Base-by-base conservation (phyloP, 495 filamentous ascomycete genomes). In the Hypoxylon subgilvum region DNA sequence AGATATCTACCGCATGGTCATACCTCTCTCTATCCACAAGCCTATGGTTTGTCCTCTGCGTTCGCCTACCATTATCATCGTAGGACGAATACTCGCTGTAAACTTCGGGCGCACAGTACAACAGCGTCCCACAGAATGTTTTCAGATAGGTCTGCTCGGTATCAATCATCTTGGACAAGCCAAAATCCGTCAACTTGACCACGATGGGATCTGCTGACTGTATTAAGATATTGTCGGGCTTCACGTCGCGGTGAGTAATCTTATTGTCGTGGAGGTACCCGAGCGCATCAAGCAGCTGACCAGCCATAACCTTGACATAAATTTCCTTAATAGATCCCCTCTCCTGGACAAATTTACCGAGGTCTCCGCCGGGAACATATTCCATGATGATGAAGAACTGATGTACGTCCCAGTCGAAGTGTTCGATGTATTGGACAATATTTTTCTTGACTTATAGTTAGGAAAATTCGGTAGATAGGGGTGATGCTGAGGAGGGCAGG, bases 201-300 rank as follows among this genome's bases (percentile, higher is more conserved):
- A 81, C 73, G 25, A 94, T 79, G 0, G 93, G 93, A 12, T 88
- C 79, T 1, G 82, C 64, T 1, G 82, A 87, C 6, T 82, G 74
- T 56, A 97, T 88, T 19, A 98, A 77, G 53, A 98, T 96, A 66
- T 98, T 98, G 73, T 97, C 95, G 0, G 94, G 94, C 70, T 98
- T 98, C 65, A 98, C 90, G 72, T 98, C 94, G 3, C 94, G 88
- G 74, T 98, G 94, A 0, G 93, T 96, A 61, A 98, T 96, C 41
- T 85, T 88, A 61, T 84, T 86, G 27, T 80, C 73, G 65, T 98
- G 94, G 8, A 97, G 78, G 69, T 98, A 96, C n/a, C 83, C 84
- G 10, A 98, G 76, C 6, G 91, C 92, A 43, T 84, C 79, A 7
- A 97, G 71, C 13, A 97, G 78, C 69, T 98, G 94, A 1, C 74